Evolutionary conservation across 1,284 basidiomycete species (phyloP), one percentile per base, ranked within the genome.

Genomic region (Ceratobasidium sp.): DNA sequence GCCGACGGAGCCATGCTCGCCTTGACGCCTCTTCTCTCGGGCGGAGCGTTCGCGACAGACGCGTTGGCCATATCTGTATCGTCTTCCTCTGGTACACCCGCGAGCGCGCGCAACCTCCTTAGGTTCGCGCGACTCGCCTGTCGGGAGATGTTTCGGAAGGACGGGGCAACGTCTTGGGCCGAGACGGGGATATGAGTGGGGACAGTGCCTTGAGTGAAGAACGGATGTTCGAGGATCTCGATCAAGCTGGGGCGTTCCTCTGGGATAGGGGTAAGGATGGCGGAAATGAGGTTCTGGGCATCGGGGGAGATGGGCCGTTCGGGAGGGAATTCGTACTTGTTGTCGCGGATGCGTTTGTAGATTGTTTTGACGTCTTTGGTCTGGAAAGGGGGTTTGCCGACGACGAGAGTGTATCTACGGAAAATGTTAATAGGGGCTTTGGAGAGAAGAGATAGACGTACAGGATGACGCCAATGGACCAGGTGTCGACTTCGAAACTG

Each of bases 401-500:
- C 90, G 44, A 98, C 87, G 68, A 99, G 91, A 0, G 98, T 99
- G 84, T 99, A 99, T 40, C 85, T 87, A 17, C 64, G 0, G 15
- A 38, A 57, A 57, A 38, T 17, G 26, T n/a, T 6, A 13, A 59
- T 54, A 67, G 12, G 28, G 44, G 17, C 26, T 46, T 20, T 7
- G 44, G 28, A 5, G 59, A 44, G 15, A 50, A 52, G 33, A 40
- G 40, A 40, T 54, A 40, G 59, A 80, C 87, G 81, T 78, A 89
- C 81, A 98, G 86, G 80, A 99, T 99, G 70, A 99, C 97, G 13
- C 97, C 98, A 70, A 98, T 94, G 6, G 94, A 96, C 98, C 97
- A 99, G 10, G 97, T 94, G 83, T 99, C 97, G 48, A 99, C 97
- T 86, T 99, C 97, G 83, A 98, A 99, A 83, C 95, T 96, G 85